Conservation (phyloP, 257 asterid genomes). For the Solanum raphanifolium region DNA sequence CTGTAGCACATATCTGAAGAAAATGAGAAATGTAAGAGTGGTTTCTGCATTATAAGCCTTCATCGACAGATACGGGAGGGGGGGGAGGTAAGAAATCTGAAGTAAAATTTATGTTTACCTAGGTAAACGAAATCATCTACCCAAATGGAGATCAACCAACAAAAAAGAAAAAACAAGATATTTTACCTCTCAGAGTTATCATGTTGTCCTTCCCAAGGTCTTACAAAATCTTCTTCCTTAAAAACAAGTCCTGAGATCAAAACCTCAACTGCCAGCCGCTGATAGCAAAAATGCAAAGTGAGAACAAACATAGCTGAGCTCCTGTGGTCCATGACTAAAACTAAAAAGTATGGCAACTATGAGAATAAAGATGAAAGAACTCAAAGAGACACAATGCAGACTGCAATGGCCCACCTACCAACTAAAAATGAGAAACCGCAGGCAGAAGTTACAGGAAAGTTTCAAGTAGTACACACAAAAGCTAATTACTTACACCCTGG, state of each 20-base stretch:
- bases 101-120: background rate
- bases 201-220: conserved; percentile 78
- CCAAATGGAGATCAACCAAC: background rate
- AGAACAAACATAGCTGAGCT: background rate
- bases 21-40: conserved; percentile 8
- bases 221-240: conserved; percentile 68
- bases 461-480: background rate
- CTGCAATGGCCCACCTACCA: background rate
- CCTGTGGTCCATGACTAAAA: background rate
- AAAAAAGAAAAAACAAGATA: background rate
- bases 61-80: background rate
- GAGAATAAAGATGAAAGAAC: background rate
- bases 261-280: conserved; percentile 89
- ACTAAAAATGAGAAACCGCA: conserved; percentile 7
- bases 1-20: conserved; percentile 69
- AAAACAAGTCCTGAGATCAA: conserved; percentile 82
- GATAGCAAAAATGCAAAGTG: conserved; percentile 18
- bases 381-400: background rate
- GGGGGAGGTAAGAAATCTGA: background rate
- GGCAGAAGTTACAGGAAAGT: background rate
- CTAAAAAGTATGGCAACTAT: background rate
- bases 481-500: conserved; percentile 68
- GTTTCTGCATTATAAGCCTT: background rate
- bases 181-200: conserved; percentile 74
- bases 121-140: background rate